These are phyloP conservation scores for Claviceps fusiformis DNA, from an alignment of 2,329 filamentous ascomycete genomes.

Conservation along the genomic window DNA sequence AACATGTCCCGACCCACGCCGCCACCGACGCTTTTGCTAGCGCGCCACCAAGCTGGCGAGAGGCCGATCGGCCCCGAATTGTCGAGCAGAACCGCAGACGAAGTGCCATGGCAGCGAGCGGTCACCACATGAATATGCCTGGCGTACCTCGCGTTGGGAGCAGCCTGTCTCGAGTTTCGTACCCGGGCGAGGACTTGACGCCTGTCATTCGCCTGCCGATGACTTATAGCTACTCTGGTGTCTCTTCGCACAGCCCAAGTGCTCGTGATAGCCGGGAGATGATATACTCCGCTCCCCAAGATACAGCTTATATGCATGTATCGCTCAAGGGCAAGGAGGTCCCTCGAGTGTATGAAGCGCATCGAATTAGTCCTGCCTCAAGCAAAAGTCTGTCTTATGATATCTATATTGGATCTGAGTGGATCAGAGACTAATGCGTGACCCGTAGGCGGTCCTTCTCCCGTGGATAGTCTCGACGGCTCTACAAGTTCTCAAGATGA, in stretches of 20 bases:
- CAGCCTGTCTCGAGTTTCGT: constrained; percentile 32
- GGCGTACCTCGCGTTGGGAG: constrained; percentile 32
- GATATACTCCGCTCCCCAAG: constrained; percentile 17
- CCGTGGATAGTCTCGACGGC: constrained; percentile 21
- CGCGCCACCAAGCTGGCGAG: constrained; percentile 37
- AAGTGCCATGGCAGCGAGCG: constrained; percentile 31
- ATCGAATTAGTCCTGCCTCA: constrained; percentile 22
- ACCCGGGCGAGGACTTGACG: constrained; percentile 26
- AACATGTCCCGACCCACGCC: constrained; percentile 48
- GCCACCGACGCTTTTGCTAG: constrained; percentile 42
- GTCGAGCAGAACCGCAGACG: constrained; percentile 36
- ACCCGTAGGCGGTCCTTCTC: constrained; percentile 6
- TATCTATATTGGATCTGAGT: neutral
- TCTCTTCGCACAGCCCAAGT: constrained; percentile 17
- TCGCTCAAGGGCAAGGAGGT: constrained; percentile 32
- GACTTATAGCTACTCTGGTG: constrained; percentile 29
- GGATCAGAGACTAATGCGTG: neutral
- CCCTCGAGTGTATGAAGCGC: constrained; percentile 19
- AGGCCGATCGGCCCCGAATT: constrained; percentile 32
- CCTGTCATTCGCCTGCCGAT: constrained; percentile 27
- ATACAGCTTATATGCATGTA: constrained; percentile 11
- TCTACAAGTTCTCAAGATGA: constrained; percentile 27
- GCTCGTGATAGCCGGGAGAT: constrained; percentile 17
- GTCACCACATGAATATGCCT: constrained; percentile 24
- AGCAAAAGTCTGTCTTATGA: constrained; percentile 19